phyloP scores from a whole-genome alignment of 495 filamentous ascomycete species.

The Collariella sp. region DNA sequence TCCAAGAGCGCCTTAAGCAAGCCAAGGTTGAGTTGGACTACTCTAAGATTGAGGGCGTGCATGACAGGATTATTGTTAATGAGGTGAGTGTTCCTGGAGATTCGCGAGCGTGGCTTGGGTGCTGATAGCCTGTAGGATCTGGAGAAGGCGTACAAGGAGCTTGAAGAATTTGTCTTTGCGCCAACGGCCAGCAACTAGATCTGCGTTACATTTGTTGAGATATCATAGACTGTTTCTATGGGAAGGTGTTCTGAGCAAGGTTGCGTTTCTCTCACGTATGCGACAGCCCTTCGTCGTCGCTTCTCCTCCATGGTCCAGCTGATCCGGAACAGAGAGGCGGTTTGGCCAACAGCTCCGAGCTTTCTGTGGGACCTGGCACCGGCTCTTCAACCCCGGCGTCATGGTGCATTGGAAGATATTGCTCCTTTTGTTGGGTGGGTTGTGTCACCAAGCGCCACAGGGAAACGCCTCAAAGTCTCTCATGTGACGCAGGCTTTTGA shows the following conservation, averaged over 20 bases:
- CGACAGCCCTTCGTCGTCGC: not conserved
- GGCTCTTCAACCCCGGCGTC: too few species aligned
- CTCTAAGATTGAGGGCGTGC: constrained; percentile 59
- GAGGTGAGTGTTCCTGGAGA: constrained; percentile 37
- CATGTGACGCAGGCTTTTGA: too few species aligned
- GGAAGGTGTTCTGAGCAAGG: not conserved
- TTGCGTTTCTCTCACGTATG: too few species aligned
- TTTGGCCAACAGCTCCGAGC: too few species aligned
- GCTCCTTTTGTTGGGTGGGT: too few species aligned
- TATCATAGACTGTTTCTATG: constrained; percentile 4
- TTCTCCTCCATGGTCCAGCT: not conserved
- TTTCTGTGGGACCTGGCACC: too few species aligned
- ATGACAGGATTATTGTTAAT: constrained; percentile 85
- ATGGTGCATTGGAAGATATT: too few species aligned
- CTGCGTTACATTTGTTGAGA: not conserved
- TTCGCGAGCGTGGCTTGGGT: not conserved
- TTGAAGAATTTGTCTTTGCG: constrained; percentile 55
- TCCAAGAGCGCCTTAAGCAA: constrained; percentile 66
- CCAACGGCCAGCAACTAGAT: not conserved
- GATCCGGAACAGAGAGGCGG: not conserved
- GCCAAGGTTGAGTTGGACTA: constrained; percentile 78
- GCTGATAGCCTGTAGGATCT: constrained; percentile 42
- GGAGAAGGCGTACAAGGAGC: constrained; percentile 70
- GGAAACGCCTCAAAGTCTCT: too few species aligned
- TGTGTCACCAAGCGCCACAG: too few species aligned